Percentiles rank a stretch among this genome's conserved stretches.
Conservation (phyloP, 306 rosid genomes). For the Begonia fuchsioides region DNA sequence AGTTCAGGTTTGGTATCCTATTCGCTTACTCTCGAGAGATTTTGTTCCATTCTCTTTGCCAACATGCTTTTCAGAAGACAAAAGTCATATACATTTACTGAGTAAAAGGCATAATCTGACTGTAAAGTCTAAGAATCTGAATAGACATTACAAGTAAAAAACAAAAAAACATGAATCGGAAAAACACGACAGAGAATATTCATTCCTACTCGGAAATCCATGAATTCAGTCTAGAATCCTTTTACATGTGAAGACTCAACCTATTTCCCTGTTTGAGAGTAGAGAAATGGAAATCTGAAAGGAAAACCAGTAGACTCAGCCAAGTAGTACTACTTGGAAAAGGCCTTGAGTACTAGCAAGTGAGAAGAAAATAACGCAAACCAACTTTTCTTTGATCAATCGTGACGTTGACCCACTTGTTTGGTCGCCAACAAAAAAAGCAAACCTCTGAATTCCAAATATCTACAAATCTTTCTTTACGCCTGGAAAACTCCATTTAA, state of each 20-base stretch:
- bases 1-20: not conserved
- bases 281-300: slow-evolving; percentile 8
- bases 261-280: slow-evolving; percentile 1
- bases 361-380: not conserved
- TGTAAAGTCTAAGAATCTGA: slow-evolving; percentile 52
- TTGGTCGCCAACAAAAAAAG: slow-evolving; percentile 7
- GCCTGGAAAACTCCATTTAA: too few species aligned
- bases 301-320: slow-evolving; percentile 3
- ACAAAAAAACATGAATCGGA: slow-evolving; percentile 14
- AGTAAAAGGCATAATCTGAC: slow-evolving; percentile 52
- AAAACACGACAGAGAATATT: slow-evolving; percentile 23
- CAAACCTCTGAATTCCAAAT: too few species aligned
- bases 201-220: slow-evolving; percentile 24
- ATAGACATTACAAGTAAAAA: slow-evolving; percentile 19
- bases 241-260: too few species aligned
- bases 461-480: too few species aligned
- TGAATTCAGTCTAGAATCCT: slow-evolving; percentile 10
- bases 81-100: slow-evolving; percentile 21
- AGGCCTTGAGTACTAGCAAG: not conserved
- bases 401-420: slow-evolving; percentile 8
- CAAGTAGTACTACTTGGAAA: not conserved
- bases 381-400: too few species aligned
- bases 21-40: not conserved
- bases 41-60: not conserved
- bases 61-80: slow-evolving; percentile 9